These are phyloP conservation scores for Carex littledalei DNA, from an alignment of 176 grass and related monocot species.

Conservation along the genomic window DNA sequence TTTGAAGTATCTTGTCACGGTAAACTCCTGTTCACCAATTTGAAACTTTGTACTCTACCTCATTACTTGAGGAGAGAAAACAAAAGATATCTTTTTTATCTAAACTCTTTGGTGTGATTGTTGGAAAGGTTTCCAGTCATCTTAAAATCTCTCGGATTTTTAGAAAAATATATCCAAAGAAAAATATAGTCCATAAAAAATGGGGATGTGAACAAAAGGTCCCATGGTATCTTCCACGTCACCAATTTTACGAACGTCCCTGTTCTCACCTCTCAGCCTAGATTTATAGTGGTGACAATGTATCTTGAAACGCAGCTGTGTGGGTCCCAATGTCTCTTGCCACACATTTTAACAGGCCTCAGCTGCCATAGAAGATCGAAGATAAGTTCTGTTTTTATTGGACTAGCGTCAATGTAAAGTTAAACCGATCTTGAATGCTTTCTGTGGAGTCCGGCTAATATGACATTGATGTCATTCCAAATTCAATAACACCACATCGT, in stretches of 20 bases:
- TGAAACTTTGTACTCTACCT: neutral
- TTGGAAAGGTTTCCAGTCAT: neutral
- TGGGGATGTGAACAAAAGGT: neutral
- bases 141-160: neutral
- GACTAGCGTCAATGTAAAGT: neutral
- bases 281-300: neutral
- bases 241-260: neutral
- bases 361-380: neutral
- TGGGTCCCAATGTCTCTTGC: neutral
- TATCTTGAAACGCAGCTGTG: neutral
- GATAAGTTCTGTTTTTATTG: neutral
- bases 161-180: neutral
- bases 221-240: neutral
- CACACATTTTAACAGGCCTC: neutral
- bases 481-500: too few relatives aligned
- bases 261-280: neutral
- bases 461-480: too few relatives aligned
- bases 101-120: neutral
- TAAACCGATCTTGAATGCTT: neutral
- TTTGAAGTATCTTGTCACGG: neutral
- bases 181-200: neutral
- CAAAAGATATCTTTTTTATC: slow-evolving; percentile 1
- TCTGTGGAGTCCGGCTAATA: too few relatives aligned
- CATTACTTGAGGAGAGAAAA: neutral
- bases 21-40: neutral